Conservation (phyloP, 116 monocot genomes). For the Iris pallida region DNA sequence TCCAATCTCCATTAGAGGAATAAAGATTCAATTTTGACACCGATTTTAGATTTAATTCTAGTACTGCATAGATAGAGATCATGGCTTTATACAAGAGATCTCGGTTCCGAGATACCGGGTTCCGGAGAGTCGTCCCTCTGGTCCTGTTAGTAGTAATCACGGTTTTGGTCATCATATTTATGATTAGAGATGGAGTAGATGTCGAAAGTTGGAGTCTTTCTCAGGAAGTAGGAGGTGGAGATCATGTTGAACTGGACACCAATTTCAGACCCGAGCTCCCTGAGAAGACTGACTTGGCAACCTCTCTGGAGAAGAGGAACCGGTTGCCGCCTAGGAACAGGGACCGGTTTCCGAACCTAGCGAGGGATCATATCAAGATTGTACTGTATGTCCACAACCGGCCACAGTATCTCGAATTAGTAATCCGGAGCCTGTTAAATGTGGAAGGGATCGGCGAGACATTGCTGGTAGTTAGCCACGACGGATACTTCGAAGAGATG, state of each 20-base stretch:
- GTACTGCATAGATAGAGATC: background rate
- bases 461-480: constrained; percentile 86
- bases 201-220: background rate
- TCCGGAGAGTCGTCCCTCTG: constrained; percentile 27
- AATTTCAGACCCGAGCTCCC: constrained; percentile 46
- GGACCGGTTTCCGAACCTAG: constrained; percentile 50
- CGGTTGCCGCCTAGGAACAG: constrained; percentile 54
- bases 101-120: constrained; percentile 20
- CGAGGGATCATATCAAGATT: constrained; percentile 56
- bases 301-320: constrained; percentile 45
- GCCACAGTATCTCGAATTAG: constrained; percentile 74
- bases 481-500: constrained; percentile 84
- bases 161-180: constrained; percentile 18
- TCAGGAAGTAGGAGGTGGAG: background rate
- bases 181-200: constrained; percentile 13
- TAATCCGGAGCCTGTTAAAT: constrained; percentile 54
- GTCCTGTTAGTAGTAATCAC: constrained; percentile 16
- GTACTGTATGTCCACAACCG: constrained; percentile 89
- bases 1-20: too few species aligned
- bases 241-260: constrained; percentile 9
- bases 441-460: constrained; percentile 80
- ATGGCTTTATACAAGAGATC: constrained; percentile 42
- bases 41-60: background rate
- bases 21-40: too few species aligned
- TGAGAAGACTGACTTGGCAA: constrained; percentile 40